Percentiles rank a stretch among this genome's conserved stretches.
These are phyloP conservation scores for Sutorius eximius DNA, from an alignment of 1,284 basidiomycete genomes.

Conservation along the genomic window DNA sequence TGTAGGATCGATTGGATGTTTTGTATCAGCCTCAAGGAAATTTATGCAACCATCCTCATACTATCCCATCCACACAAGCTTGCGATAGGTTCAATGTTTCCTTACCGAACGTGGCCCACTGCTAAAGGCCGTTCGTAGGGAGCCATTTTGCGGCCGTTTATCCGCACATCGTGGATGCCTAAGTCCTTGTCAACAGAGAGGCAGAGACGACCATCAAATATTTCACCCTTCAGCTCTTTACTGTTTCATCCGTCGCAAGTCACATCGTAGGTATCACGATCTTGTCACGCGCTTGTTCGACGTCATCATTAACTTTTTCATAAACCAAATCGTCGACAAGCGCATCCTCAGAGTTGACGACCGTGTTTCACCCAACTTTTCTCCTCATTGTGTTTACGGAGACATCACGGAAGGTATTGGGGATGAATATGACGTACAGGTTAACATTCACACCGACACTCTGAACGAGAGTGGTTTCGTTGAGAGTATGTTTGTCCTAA, in stretches of 20 bases:
- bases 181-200: conserved; percentile 88
- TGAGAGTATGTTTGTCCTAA: conserved; percentile 55
- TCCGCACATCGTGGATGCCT: conserved; percentile 84
- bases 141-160: conserved; percentile 85
- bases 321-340: conserved; percentile 74
- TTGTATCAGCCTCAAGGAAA: conserved; percentile 78
- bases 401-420: no score
- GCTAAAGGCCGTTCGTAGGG: conserved; percentile 45
- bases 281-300: conserved; percentile 77
- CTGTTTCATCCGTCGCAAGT: conserved; percentile 79
- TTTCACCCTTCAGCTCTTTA: conserved; percentile 88
- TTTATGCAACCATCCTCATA: conserved; percentile 78
- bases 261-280: conserved; percentile 75
- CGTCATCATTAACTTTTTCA: conserved; percentile 87
- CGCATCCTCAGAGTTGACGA: conserved; percentile 64
- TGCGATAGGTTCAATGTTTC: conserved; percentile 59
- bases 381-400: no score
- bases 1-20: conserved; percentile 72
- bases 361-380: no score
- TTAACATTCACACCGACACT: conserved; percentile 97
- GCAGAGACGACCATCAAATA: conserved; percentile 92
- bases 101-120: neutral
- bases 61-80: conserved; percentile 76
- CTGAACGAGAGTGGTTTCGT: conserved; percentile 94
- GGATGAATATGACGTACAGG: conserved; percentile 94